Conservation (phyloP, 2,329 filamentous ascomycete genomes). For the Arthrobotrys iridis region DNA sequence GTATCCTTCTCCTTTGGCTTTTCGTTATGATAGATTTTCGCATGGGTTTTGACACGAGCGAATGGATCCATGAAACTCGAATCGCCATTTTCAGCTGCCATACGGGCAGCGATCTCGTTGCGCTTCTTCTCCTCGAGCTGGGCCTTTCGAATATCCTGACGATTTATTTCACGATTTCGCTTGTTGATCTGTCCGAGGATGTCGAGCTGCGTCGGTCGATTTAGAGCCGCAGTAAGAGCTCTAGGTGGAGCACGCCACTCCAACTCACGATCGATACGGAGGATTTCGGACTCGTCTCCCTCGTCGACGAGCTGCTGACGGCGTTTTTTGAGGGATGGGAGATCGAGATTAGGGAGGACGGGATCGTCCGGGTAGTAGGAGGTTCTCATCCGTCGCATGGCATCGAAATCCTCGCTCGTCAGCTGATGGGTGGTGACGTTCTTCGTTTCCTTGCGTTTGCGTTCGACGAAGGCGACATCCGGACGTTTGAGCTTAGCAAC, state of each 20-base stretch:
- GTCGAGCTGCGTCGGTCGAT: constrained; percentile 73
- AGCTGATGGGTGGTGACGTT: constrained; percentile 55
- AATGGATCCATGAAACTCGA: constrained; percentile 65
- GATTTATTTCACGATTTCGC: constrained; percentile 83
- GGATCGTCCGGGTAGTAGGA: constrained; percentile 48
- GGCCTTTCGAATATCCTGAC: constrained; percentile 89
- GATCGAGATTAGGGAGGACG: constrained; percentile 59
- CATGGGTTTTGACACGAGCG: constrained; percentile 72
- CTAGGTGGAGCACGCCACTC: constrained; percentile 67
- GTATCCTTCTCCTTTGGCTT: constrained; percentile 61
- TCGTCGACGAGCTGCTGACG: constrained; percentile 77
- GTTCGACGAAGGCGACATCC: constrained; percentile 54
- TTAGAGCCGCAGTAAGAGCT: constrained; percentile 64
- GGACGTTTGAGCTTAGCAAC: constrained; percentile 78
- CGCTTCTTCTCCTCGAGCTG: constrained; percentile 81
- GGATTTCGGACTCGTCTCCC: constrained; percentile 62
- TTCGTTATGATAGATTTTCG: constrained; percentile 73
- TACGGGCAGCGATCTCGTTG: constrained; percentile 71
- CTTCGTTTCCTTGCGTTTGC: constrained; percentile 56
- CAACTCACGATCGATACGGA: constrained; percentile 69
- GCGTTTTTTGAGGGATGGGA: constrained; percentile 60
- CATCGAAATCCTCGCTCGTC: constrained; percentile 56
- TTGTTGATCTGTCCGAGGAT: constrained; percentile 83
- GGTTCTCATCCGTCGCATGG: constrained; percentile 59
- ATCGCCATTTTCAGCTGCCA: constrained; percentile 71